Base-by-base conservation (phyloP, 805 yeast genomes). In the Kluyveromyces aestuarii region DNA sequence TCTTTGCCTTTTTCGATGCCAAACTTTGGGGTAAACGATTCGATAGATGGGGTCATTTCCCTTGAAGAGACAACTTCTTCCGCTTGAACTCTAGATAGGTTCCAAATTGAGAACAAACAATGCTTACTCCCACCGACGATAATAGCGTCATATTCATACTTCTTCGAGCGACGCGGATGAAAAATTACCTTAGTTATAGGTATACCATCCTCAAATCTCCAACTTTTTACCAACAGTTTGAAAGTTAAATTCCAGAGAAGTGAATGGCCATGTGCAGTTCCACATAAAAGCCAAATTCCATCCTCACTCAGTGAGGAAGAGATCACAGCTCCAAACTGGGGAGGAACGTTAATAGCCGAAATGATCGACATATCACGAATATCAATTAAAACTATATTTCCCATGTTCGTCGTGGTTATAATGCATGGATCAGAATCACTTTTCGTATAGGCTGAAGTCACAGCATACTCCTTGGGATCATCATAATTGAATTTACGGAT, bases 181-280 rank as follows among this genome's bases (percentile, higher is more conserved):
- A 63, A 54, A 0, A 84, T 60, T 9, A 88, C 58, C 27, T 72
- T 64, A 9, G 69, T 67, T 8, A 88, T 80, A 1, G 83, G 77
- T 19, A 60, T 64, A 4, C 72, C 71, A 13, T 71, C 68, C 39
- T 72, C 75, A 41, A 87, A 73, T 9, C 75, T 74, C 80, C 88
- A 84, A 1, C 82, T 70, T 51, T 76, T 81, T 36, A 87, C 68
- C 40, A 76, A 68, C 0, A 84, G 50, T 36, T 72, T 72, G 61
- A 88, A 87, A 47, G 95, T 70, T 36, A 86, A 54, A 62, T 89
- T 96, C 95, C 96, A 89, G 14, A 91, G 65, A 53, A 80, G 81
- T 30, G 93, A 60, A 0, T 82, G 68, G 1, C 97, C 97, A 38
- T 75, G 76, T 0, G 77, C 68, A 0, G 96, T 87, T 0, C 96